phyloP scores from a whole-genome alignment of 2,329 filamentous ascomycete species.

The Cadophora sp. region DNA sequence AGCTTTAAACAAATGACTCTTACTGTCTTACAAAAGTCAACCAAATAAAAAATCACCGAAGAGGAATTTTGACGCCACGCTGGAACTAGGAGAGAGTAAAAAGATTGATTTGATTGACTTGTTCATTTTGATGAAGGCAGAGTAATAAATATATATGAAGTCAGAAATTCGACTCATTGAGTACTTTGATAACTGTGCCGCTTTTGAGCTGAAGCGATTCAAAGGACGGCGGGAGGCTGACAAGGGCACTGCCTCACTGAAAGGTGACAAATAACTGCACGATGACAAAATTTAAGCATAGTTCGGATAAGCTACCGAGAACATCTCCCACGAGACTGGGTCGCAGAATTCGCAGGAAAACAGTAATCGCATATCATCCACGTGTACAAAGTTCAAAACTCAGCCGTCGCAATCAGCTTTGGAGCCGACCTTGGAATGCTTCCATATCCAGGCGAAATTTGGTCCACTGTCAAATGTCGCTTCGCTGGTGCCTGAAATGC shows the following conservation, averaged over 20 bases:
- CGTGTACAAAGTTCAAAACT: neutral
- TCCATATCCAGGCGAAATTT: neutral
- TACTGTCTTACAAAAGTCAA: neutral
- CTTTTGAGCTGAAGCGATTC: conserved; percentile 7
- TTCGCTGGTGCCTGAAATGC: neutral
- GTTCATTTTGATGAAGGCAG: neutral
- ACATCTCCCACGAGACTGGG: neutral
- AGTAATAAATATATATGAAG: neutral
- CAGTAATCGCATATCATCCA: neutral
- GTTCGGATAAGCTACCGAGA: neutral
- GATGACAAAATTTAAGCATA: conserved; percentile 10
- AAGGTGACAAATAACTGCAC: conserved; percentile 14
- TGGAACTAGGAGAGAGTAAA: neutral
- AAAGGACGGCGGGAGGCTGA: neutral
- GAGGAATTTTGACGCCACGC: neutral
- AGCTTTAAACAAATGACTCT: neutral
- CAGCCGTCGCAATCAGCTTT: neutral
- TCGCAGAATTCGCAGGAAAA: neutral
- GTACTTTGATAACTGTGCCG: neutral
- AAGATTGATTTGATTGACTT: neutral
- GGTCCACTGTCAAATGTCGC: neutral
- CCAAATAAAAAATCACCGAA: neutral
- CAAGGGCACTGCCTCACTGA: conserved; percentile 1
- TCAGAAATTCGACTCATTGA: neutral
- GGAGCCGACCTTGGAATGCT: neutral